Percentiles rank a stretch among this genome's conserved stretches.
These are phyloP conservation scores for Verbascum thapsus DNA, from an alignment of 257 asterid species.

Conservation along the genomic window DNA sequence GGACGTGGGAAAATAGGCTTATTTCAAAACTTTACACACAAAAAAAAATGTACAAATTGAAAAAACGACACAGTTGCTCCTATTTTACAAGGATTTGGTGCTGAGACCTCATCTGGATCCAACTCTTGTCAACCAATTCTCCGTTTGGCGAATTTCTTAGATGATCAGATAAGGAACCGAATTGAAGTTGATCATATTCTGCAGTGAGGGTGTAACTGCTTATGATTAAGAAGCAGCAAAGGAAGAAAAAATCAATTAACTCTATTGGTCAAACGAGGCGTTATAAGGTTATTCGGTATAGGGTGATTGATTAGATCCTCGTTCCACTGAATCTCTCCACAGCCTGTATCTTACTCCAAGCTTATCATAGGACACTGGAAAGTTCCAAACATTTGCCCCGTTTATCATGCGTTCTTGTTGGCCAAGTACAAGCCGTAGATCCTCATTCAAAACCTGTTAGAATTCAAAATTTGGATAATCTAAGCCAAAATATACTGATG, in stretches of 20 bases:
- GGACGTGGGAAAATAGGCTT: background rate
- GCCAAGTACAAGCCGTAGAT: conserved; percentile 76
- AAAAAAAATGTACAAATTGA: conserved; percentile 28
- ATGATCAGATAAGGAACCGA: conserved; percentile 3
- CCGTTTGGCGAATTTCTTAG: background rate
- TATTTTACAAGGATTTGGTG: conserved; percentile 32
- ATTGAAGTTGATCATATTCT: conserved; percentile 29
- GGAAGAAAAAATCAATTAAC: conserved; percentile 13
- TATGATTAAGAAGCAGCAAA: conserved; percentile 28
- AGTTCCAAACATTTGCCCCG: conserved; percentile 81
- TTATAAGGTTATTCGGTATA: conserved; percentile 41
- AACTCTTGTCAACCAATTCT: conserved; percentile 31
- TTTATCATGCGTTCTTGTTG: conserved; percentile 78
- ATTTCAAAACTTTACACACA: conserved; percentile 54
- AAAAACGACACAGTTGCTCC: conserved; percentile 38
- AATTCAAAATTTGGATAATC: background rate
- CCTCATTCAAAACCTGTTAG: conserved; percentile 79
- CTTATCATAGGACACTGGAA: conserved; percentile 80
- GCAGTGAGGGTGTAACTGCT: conserved; percentile 25
- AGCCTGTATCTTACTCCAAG: conserved; percentile 81
- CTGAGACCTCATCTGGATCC: conserved; percentile 29
- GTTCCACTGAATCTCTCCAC: conserved; percentile 80
- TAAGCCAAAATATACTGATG: background rate
- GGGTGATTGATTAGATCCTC: conserved; percentile 51
- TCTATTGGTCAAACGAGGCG: conserved; percentile 17